phyloP scores from a whole-genome alignment of 2,329 filamentous ascomycete species.

The Venturia carpophila region DNA sequence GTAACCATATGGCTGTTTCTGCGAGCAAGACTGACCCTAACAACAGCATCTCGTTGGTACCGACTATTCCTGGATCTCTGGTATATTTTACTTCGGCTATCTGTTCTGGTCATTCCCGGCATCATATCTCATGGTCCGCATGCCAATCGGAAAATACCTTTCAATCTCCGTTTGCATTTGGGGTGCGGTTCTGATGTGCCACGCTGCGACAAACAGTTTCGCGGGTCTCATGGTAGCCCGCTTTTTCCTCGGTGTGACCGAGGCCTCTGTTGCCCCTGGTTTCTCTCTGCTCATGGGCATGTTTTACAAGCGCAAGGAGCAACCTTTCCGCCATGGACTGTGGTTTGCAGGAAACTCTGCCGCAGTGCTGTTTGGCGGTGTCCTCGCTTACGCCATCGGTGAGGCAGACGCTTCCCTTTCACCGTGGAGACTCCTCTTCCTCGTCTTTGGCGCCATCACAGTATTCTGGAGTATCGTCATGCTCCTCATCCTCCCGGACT shows the following conservation, averaged over 20 bases:
- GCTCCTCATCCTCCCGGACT: slow-evolving; percentile 7
- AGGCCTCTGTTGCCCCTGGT: slow-evolving; percentile 59
- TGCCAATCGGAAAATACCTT: slow-evolving; percentile 61
- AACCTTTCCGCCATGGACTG: slow-evolving; percentile 18
- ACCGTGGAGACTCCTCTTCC: slow-evolving; percentile 42
- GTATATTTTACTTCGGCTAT: neutral
- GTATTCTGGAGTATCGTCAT: neutral
- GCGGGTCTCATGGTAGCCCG: slow-evolving; percentile 51
- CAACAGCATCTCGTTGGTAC: slow-evolving; percentile 10
- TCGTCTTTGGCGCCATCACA: slow-evolving; percentile 8
- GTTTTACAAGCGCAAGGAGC: slow-evolving; percentile 49
- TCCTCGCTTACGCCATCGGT: slow-evolving; percentile 60
- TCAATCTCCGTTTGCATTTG: slow-evolving; percentile 56
- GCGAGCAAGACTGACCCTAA: neutral
- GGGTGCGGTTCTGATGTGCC: slow-evolving; percentile 53
- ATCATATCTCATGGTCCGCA: neutral
- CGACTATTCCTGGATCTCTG: neutral
- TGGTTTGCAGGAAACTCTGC: slow-evolving; percentile 71
- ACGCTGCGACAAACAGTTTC: slow-evolving; percentile 55
- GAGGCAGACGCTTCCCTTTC: slow-evolving; percentile 22
- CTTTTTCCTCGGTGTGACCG: slow-evolving; percentile 62
- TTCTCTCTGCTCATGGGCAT: slow-evolving; percentile 58
- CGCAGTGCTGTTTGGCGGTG: slow-evolving; percentile 67
- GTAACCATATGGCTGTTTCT: neutral
- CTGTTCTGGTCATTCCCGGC: neutral